Evolutionary conservation across 2,329 filamentous ascomycete genomes (phyloP), one percentile per base, ranked within the genome.

Genomic region (Ceratocystiopsis brevicomis): DNA sequence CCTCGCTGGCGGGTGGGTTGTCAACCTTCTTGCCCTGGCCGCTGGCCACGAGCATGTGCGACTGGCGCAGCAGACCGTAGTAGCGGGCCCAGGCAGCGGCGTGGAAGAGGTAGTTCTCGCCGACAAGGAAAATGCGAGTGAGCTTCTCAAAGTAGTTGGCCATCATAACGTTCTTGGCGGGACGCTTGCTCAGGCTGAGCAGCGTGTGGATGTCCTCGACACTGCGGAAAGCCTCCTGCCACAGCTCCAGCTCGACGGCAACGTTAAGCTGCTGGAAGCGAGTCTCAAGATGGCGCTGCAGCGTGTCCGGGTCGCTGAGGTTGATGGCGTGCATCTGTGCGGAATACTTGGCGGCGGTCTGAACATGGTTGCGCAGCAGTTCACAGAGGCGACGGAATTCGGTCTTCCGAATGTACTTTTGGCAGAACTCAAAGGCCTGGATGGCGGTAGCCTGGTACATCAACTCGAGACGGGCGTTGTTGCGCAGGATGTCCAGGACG

Each of bases 101-200:
- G 59, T 98, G 90, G 78, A 98, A 98, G 39, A 98, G 78, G 61
- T 96, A 96, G 71, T 98, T 98, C 67, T 96, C 90, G 61, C 88
- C 93, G 52, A 96, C 90, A 49, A 98, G 76, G 73, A 98, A 98
- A 61, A 98, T 98, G 51, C 87, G 78, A 37, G 90, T 95, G 46
- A 98, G 78, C 68, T 96, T 96, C 72, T 98, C 90, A 64, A 96
- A 98, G 73, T 98, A 98, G 69, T 96, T 98, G 65, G 90, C 90
- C 90, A 98, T 98, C 90, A 98, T 96, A 59, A 95, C 72, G 61
- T 95, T 95, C 79, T 96, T 96, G 44, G 90, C 81, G 36, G 87
- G 87, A 44, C 90, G 83, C 75, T 96, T 96, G 79, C 88, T 96
- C 53, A 96, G 73, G 67, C 81, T 96, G 53, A 98, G 77, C 44